Base-by-base conservation (phyloP, 495 filamentous ascomycete species). In the Astrothelium macrocarpum region DNA sequence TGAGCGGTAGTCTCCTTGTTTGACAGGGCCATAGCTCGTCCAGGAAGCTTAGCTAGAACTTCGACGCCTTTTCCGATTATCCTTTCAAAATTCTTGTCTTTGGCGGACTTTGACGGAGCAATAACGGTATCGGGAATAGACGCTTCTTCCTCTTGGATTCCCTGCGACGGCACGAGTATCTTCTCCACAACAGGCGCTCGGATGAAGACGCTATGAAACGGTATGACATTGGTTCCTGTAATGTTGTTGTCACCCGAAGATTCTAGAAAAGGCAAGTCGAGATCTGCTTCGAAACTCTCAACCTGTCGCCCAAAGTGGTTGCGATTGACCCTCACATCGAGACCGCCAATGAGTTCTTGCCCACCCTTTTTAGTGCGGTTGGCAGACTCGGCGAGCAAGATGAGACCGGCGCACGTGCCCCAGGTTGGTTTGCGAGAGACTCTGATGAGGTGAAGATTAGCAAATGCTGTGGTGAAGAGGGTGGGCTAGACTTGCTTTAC, bases 361-460 rank as follows among this genome's bases (percentile, higher is more conserved):
- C 94, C 94, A 49, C 91, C 91, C 64, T 87, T 84, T 72, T 96
- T 97, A 1, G 89, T 92, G 28, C 85, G 81, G 71, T 91, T 93
- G 26, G 94, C 95, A 49, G 87, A 84, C 72, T 96, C 91, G 14
- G 90, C 86, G 53, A 98, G 87, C 42, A 97, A 77, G 66, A 98
- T 97, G 62, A 98, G 80, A 4, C 94, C 94, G 26, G 94, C 94
- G 73, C 94, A 98, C 28, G 94, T 97, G 14, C 94, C 94, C 94
- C 94, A 98, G 20, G 87, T 89, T 23, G 95, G 92, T 72, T 89
- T 92, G 68, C 86, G 82, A 59, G 83, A 67, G n/a, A 86, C 78
- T 70, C 78, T 80, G 46, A 2, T 23, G n/a, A 64, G 18, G 66
- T 45, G 63, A 66, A 32, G 59, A 26, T n/a, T 2, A 62, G 32